Percentiles rank a stretch among this genome's conserved stretches.
phyloP scores from a whole-genome alignment of 257 asterid species.

The Handroanthus guayacan region DNA sequence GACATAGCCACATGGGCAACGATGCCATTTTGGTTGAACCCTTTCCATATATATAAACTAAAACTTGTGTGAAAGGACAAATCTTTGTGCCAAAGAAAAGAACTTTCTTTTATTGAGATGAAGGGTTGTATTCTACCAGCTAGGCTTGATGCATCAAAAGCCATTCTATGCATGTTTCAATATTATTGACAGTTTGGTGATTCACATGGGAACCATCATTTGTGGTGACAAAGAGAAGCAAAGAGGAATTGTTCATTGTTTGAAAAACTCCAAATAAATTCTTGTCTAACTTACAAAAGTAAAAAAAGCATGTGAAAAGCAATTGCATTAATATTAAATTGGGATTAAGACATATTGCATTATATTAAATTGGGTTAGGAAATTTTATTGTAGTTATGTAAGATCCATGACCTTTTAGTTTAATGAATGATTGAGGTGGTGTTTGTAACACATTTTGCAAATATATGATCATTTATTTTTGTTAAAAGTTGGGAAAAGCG shows the following conservation, averaged over 20 bases:
- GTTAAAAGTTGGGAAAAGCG: too few species aligned
- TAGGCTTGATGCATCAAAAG: conserved; percentile 5
- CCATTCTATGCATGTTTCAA: conserved; percentile 12
- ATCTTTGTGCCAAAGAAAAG: conserved; percentile 33
- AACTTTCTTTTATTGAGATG: background rate
- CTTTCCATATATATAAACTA: background rate
- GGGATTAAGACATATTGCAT: too few species aligned
- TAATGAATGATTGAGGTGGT: too few species aligned
- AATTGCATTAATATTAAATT: too few species aligned
- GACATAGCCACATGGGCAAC: background rate
- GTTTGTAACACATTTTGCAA: too few species aligned
- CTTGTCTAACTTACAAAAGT: background rate
- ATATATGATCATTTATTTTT: too few species aligned
- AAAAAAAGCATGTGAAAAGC: background rate
- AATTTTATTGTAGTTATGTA: too few species aligned
- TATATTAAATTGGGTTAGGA: too few species aligned
- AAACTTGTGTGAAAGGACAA: background rate
- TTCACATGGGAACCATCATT: conserved; percentile 38
- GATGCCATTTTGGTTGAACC: background rate
- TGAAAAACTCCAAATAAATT: background rate
- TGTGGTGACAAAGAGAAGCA: conserved; percentile 23
- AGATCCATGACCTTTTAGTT: too few species aligned
- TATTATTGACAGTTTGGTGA: conserved; percentile 37
- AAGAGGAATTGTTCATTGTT: background rate
- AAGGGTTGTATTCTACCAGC: conserved; percentile 18